Percentiles rank a stretch among this genome's conserved stretches.
These are phyloP conservation scores for Suillus paluster DNA, from an alignment of 768 basidiomycete genomes.

Conservation along the genomic window DNA sequence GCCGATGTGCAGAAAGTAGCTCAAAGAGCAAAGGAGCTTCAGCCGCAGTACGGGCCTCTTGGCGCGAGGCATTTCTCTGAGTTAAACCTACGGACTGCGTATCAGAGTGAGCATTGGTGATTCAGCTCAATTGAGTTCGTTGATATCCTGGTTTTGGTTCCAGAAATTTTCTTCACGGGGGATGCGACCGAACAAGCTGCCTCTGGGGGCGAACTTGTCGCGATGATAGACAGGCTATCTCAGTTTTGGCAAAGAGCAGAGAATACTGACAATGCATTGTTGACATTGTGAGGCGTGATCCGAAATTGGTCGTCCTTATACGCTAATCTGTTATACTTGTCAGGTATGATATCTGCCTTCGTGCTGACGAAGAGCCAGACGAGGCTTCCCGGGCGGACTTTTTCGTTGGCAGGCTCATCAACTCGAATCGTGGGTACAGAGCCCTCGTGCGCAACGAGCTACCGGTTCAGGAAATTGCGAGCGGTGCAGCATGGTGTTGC, in stretches of 20 bases:
- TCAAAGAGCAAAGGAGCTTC: conserved; percentile 27
- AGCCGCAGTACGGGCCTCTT: conserved; percentile 46
- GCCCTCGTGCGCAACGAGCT: conserved; percentile 55
- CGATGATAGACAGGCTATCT: conserved; percentile 57
- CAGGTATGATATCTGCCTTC: conserved; percentile 69
- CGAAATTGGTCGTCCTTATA: conserved; percentile 2
- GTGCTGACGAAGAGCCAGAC: conserved; percentile 52
- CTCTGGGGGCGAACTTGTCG: conserved; percentile 41
- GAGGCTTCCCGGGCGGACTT: conserved; percentile 57
- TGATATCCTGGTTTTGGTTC: conserved; percentile 18
- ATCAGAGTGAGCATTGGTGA: conserved; percentile 53
- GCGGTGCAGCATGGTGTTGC: conserved; percentile 56
- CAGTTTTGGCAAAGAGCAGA: conserved; percentile 60
- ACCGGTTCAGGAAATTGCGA: conserved; percentile 40
- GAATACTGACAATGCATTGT: conserved; percentile 50
- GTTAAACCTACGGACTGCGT: conserved; percentile 55
- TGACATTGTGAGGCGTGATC: conserved; percentile 57
- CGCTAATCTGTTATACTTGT: conserved; percentile 6
- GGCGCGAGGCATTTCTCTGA: conserved; percentile 48
- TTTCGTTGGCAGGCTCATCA: conserved; percentile 55
- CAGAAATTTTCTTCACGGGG: conserved; percentile 46
- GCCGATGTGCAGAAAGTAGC: conserved; percentile 44
- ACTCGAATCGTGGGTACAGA: conserved; percentile 55
- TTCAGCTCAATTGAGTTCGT: background rate
- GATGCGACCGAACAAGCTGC: conserved; percentile 35